phyloP scores from a whole-genome alignment of 192 early-diverging fungal species.

The Lobosporangium transversale region DNA sequence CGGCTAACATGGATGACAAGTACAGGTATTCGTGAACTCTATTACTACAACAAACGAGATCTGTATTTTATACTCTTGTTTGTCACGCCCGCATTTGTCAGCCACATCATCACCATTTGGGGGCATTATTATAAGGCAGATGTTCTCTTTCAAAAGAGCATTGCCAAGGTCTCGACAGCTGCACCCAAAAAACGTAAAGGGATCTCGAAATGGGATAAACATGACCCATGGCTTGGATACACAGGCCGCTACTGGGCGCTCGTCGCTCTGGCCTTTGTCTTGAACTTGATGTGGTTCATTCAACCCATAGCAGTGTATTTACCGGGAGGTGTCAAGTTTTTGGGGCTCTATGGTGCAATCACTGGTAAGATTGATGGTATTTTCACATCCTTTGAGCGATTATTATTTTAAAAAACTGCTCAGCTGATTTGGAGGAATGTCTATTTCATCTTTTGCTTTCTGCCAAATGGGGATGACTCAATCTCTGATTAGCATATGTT shows the following conservation, averaged over 20 bases:
- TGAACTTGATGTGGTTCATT: conserved; percentile 39
- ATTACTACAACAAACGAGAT: conserved; percentile 33
- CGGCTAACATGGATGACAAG: conserved; percentile 7
- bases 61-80: conserved; percentile 16
- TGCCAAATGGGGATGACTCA: too few species aligned
- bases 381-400: background rate
- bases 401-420: background rate
- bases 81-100: conserved; percentile 18
- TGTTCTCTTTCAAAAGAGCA: conserved; percentile 22
- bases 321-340: conserved; percentile 5
- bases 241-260: conserved; percentile 28
- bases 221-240: conserved; percentile 39
- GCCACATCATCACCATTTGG: conserved; percentile 46
- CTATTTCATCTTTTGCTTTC: too few species aligned
- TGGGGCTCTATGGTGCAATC: conserved; percentile 23
- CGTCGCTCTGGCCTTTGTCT: conserved; percentile 2
- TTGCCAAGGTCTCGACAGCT: conserved; percentile 6
- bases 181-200: conserved; percentile 6
- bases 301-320: conserved; percentile 30
- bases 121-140: conserved; percentile 42
- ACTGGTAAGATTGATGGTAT: conserved; percentile 17
- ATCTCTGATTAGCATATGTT: conserved; percentile 43
- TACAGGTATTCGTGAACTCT: conserved; percentile 5
- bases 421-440: too few species aligned
- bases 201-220: conserved; percentile 37